Base-by-base conservation (phyloP, 768 basidiomycete genomes). In the Tephrocybe rancida region DNA sequence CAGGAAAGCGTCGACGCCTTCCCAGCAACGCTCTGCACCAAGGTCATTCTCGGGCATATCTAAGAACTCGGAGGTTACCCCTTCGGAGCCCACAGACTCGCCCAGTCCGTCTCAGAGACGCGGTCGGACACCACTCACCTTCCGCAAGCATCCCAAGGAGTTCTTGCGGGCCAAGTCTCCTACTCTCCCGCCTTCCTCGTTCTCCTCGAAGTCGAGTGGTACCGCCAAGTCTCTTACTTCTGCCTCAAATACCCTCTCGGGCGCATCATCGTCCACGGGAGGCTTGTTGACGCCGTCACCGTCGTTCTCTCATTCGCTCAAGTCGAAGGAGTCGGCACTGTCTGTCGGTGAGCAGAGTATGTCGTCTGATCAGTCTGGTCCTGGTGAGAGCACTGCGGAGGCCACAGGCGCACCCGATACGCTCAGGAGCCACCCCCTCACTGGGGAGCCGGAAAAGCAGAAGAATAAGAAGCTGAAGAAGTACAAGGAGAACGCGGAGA, bases 401-500 rank as follows among this genome's bases (percentile, higher is more conserved):
- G 65, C 54, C 16, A 30, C 50, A 27, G 46, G 41, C 19, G 56
- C 16, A 22, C 34, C 45, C n/a, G 52, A 59, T 29, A 56, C 54
- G 29, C 46, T 57, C 13, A 60, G 55, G 63, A 63, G 32, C 48
- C 56, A 44, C n/a, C 63, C 72, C 24, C 64, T 64, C 8, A 54
- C 53, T 4, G 77, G 79, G 46, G 74, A 81, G 52, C 73, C 77
- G n/a, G 80, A 85, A 62, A 86, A 83, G 65, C 74, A 74, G 56
- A 86, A 81, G 81, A 84, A 69, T 64, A 90, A 83, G 76, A 92
- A 88, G 70, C 68, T 90, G 69, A 89, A 87, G 78, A 91, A 86
- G 73, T 90, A 90, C 75, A 92, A 92, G 73, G 86, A 91, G 65
- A 88, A 86, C 56, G 90, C 91, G 2, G 90, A 92, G 75, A 92